A percentile compares a stretch with the other conserved stretches of the same genome.
These are phyloP conservation scores for Fraxinus quadrangulata DNA, from an alignment of 257 asterid genomes.

Conservation along the genomic window DNA sequence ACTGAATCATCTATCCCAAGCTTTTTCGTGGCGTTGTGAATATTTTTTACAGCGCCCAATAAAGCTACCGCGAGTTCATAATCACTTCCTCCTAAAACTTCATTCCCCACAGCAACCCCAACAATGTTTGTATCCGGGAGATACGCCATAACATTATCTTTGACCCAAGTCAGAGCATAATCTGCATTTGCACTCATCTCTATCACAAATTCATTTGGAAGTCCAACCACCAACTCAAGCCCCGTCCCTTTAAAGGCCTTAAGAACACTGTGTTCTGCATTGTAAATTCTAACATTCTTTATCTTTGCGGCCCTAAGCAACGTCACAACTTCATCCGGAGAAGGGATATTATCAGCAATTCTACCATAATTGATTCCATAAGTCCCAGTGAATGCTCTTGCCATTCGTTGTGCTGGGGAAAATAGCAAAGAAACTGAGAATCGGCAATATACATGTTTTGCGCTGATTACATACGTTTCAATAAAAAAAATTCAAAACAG, in stretches of 20 bases:
- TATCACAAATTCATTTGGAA: conserved; percentile 63
- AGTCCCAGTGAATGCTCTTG: conserved; percentile 80
- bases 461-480: neutral
- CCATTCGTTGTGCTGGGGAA: conserved; percentile 47
- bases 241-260: conserved; percentile 82
- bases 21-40: conserved; percentile 68
- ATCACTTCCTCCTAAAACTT: conserved; percentile 64
- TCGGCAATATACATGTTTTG: neutral
- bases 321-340: conserved; percentile 78
- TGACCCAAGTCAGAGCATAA: conserved; percentile 84
- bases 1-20: conserved; percentile 56
- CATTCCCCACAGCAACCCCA: conserved; percentile 90
- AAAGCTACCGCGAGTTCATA: conserved; percentile 52
- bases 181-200: conserved; percentile 70
- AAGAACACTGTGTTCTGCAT: conserved; percentile 77
- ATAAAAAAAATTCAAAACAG: neutral
- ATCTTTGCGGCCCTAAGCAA: conserved; percentile 83
- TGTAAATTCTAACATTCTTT: conserved; percentile 86
- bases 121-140: conserved; percentile 83
- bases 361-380: conserved; percentile 95
- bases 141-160: conserved; percentile 75
- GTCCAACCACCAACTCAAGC: conserved; percentile 88
- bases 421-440: conserved; percentile 9
- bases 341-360: conserved; percentile 88
- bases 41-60: conserved; percentile 70